Evolutionary conservation across 495 filamentous ascomycete species (phyloP), one percentile per base, ranked within the genome.

Genomic region (Aspergillus olivimuriae): DNA sequence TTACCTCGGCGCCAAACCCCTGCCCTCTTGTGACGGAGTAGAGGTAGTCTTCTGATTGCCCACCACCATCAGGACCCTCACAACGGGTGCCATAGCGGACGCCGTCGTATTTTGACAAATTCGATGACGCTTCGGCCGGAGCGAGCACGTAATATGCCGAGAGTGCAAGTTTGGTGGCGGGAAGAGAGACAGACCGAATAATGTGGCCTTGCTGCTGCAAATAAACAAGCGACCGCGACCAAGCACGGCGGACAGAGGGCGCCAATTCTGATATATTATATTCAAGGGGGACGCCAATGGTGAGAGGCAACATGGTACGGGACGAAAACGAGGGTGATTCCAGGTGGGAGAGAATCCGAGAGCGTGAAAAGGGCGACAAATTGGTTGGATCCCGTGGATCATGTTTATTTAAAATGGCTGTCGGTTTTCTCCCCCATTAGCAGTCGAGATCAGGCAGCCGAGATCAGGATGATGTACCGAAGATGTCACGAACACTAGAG

Each of bases 71-170:
- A 14, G 56, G 46, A 9, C 53, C 61, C 6, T 59, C 56, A 11
- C 55, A 50, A 18, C 79, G 76, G 33, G 63, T 70, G 2, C 92
- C 92, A 60, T 95, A 99, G 12, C 92, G 83, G 9, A 96, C 76
- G 6, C 94, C 92, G 54, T 99, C 92, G 59, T 95, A 99, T 63
- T 92, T 95, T 37, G 92, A 85, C n/a, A 99, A 78, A 47, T 99
- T 99, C 14, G 91, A 96, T 10, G 86, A 88, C 11, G 94, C 94
- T 68, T 99, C 92, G 10, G 92, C 89, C 0, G 94, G 87, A 5
- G 92, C 92, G 48, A 99, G 80, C 35, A 97, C 73, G 57, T 99
- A 99, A 62, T 99, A 99, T 23, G 92, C 84, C 3, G 89, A 84
- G 8, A 99, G 72, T 1, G 92, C 94, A 44, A 84, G 80, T 41